These are phyloP conservation scores for Apophysomyces elegans DNA, from an alignment of 371 early-diverging fungal species.

Conservation along the genomic window DNA sequence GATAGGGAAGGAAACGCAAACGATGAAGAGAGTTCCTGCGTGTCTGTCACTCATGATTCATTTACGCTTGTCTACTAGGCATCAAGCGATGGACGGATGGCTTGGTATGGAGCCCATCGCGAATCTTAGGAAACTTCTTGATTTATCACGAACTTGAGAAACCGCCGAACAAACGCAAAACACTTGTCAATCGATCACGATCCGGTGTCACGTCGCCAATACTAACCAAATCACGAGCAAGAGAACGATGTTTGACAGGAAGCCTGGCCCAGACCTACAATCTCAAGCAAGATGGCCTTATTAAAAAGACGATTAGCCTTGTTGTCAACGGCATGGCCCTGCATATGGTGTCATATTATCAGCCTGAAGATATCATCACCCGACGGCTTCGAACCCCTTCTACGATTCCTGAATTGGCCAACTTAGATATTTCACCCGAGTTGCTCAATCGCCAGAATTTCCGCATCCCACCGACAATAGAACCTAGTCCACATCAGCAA, in stretches of 20 bases:
- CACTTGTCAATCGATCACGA: not conserved
- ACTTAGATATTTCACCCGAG: slow-evolving; percentile 46
- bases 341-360: slow-evolving; percentile 79
- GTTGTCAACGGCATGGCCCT: slow-evolving; percentile 66
- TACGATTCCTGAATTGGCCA: slow-evolving; percentile 35
- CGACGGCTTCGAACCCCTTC: slow-evolving; percentile 49
- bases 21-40: not conserved
- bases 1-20: not conserved
- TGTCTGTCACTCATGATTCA: not conserved
- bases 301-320: slow-evolving; percentile 78
- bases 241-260: slow-evolving; percentile 49
- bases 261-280: slow-evolving; percentile 51
- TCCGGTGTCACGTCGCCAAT: not conserved
- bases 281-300: slow-evolving; percentile 74
- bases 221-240: slow-evolving; percentile 22
- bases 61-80: slow-evolving; percentile 18
- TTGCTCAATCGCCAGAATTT: slow-evolving; percentile 46
- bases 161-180: slow-evolving; percentile 6
- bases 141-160: slow-evolving; percentile 54
- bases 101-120: slow-evolving; percentile 61
- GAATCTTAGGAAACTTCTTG: slow-evolving; percentile 57
- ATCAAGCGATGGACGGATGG: slow-evolving; percentile 76
- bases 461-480: slow-evolving; percentile 39
- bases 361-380: slow-evolving; percentile 62
- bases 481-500: slow-evolving; percentile 15